Conservation (phyloP, 1,284 basidiomycete species). For the Ganoderma resinaceum region DNA sequence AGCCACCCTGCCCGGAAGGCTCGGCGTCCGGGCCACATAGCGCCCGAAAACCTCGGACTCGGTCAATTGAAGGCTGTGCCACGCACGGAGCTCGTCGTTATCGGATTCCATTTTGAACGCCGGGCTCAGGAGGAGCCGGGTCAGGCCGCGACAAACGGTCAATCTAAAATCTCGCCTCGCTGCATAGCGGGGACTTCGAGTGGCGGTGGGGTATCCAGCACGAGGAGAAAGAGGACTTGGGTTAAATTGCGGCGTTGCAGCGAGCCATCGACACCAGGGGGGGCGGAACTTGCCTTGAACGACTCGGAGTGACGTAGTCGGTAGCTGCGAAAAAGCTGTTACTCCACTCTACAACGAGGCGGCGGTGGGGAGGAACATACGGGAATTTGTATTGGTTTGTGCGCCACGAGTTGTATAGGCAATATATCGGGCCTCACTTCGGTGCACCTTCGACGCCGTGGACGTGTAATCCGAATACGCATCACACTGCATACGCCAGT, state of each 20-base stretch:
- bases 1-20: no score
- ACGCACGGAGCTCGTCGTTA: neutral
- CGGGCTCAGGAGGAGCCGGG: neutral
- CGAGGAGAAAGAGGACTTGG: neutral
- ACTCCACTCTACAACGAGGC: neutral
- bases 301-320: no score
- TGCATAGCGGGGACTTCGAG: neutral
- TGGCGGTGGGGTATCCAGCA: neutral
- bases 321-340: neutral
- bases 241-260: neutral
- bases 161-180: no score
- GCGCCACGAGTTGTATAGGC: neutral
- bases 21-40: neutral
- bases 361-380: no score
- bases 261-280: neutral
- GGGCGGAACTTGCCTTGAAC: neutral
- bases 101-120: neutral
- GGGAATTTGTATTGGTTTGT: neutral
- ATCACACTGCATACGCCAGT: neutral
- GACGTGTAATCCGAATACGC: neutral
- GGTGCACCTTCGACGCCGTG: neutral
- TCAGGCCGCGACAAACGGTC: neutral
- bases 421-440: neutral
- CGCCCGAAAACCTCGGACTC: neutral
- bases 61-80: neutral